These are phyloP conservation scores for Phytophthora uliginosa DNA, from an alignment of 352 stramenopile species.

Conservation along the genomic window DNA sequence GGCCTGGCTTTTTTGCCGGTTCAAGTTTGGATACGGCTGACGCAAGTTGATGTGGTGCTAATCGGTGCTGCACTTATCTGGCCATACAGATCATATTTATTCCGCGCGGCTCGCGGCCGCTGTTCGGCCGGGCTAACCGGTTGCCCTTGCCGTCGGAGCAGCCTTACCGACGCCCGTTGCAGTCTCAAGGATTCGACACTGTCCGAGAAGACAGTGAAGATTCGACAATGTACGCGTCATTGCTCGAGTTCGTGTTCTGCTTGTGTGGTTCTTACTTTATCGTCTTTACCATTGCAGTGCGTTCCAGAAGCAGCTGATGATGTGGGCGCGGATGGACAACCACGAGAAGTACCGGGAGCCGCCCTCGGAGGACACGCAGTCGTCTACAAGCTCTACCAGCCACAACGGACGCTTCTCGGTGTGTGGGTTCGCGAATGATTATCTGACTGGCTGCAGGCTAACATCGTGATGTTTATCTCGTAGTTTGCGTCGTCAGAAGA, in stretches of 20 bases:
- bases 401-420: constrained; percentile 65
- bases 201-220: constrained; percentile 61
- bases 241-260: not conserved
- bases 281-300: constrained; percentile 25
- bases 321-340: constrained; percentile 80
- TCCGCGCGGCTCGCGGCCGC: constrained; percentile 70
- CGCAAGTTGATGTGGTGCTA: constrained; percentile 31
- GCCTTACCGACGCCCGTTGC: constrained; percentile 50
- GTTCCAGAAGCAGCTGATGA: constrained; percentile 86
- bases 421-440: constrained; percentile 2
- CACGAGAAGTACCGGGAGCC: constrained; percentile 51
- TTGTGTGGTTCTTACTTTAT: constrained; percentile 12
- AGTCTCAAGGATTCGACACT: constrained; percentile 46
- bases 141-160: constrained; percentile 52
- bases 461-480: constrained; percentile 1
- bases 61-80: constrained; percentile 28
- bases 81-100: constrained; percentile 82
- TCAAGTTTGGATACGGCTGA: constrained; percentile 18
- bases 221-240: constrained; percentile 58
- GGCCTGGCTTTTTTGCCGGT: constrained; percentile 12
- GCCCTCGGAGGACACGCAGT: constrained; percentile 67
- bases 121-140: constrained; percentile 67
- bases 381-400: constrained; percentile 64
- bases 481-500: constrained; percentile 72
- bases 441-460: not conserved